Evolutionary conservation across 768 basidiomycete genomes (phyloP), one percentile per base, ranked within the genome.

Genomic region (Rhizopogon rudus): DNA sequence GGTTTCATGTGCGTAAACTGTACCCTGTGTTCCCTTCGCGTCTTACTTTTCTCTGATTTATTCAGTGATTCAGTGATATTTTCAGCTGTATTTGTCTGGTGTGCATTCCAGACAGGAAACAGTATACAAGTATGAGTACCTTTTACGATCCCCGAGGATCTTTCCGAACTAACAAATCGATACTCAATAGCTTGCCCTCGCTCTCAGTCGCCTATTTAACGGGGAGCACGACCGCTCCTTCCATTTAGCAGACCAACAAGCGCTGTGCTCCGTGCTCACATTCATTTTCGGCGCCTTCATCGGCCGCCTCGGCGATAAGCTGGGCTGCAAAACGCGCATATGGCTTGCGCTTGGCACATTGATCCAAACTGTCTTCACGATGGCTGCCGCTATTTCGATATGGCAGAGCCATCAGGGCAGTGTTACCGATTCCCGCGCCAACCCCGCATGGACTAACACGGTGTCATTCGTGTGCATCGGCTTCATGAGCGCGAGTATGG

Each of bases 81-180:
- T 73, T 82, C 87, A 43, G 86, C 91, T 2, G 74, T 90, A 45
- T 92, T 84, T 67, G 82, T 92, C 12, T 93, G 91, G 88, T 88
- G 86, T 67, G 89, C 86, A 13, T 92, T 91, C 69, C 90, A 92
- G 69, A 91, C 89, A 0, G 89, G 87, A 51, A 89, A 89, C 65
- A 82, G 82, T 60, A 77, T 82, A 9, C 85, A 87, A 74, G 84
- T 86, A 61, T 53, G 71, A 59, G 42, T 22, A 39, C 33, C 1
- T 37, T 37, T 1, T 12, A 17, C 17, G 1, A 4, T 37, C 22
- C 2, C 33, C 35, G 5, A 22, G 2, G 35, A 25, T 22, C 9
- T 14, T 37, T 5, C 14, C 1, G 25, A 22, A 22, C 22, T 49
- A 16, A 49, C 14, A 9, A 10, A 44, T 5, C 5, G 5, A 37